Percentiles rank a stretch among this genome's conserved stretches.
These are phyloP conservation scores for Filobasidium uniguttulatum DNA, from an alignment of 1,284 basidiomycete genomes.

Conservation along the genomic window DNA sequence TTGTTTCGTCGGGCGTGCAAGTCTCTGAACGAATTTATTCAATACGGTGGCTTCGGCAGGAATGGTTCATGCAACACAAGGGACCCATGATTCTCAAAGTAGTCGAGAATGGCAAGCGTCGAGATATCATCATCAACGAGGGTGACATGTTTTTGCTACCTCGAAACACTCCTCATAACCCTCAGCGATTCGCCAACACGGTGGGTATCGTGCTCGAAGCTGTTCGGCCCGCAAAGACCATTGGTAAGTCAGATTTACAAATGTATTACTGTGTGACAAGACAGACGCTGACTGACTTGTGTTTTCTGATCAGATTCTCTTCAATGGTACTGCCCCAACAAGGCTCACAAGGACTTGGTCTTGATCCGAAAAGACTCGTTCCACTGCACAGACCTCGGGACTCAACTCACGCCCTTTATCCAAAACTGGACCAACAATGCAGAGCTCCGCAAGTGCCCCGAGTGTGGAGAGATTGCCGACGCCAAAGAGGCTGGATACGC, in stretches of 20 bases:
- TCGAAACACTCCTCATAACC: slow-evolving; percentile 89
- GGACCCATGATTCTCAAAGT: slow-evolving; percentile 77
- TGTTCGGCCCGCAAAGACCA: slow-evolving; percentile 50
- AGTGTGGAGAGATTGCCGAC: slow-evolving; percentile 52
- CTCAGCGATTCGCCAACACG: slow-evolving; percentile 76
- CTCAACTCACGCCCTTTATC: slow-evolving; percentile 86
- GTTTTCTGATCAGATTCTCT: slow-evolving; percentile 54
- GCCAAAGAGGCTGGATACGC: not conserved
- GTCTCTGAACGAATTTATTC: not conserved
- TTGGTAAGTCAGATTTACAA: slow-evolving; percentile 29
- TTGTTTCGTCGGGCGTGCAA: not conserved
- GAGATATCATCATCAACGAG: slow-evolving; percentile 78
- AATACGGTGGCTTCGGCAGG: slow-evolving; percentile 40
- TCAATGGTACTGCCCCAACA: slow-evolving; percentile 78
- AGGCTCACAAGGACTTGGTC: slow-evolving; percentile 54
- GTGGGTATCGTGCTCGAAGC: slow-evolving; percentile 90
- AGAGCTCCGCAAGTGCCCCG: slow-evolving; percentile 51
- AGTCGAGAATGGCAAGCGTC: slow-evolving; percentile 73
- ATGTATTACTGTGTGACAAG: not conserved
- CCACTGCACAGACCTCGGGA: slow-evolving; percentile 80
- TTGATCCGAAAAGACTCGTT: slow-evolving; percentile 77
- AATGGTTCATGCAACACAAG: slow-evolving; percentile 94
- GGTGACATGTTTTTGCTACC: slow-evolving; percentile 94
- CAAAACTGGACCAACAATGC: slow-evolving; percentile 54
- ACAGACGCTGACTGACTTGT: not conserved